Base-by-base conservation (phyloP, 164 flowering plant species). In the Akebia trifoliata region DNA sequence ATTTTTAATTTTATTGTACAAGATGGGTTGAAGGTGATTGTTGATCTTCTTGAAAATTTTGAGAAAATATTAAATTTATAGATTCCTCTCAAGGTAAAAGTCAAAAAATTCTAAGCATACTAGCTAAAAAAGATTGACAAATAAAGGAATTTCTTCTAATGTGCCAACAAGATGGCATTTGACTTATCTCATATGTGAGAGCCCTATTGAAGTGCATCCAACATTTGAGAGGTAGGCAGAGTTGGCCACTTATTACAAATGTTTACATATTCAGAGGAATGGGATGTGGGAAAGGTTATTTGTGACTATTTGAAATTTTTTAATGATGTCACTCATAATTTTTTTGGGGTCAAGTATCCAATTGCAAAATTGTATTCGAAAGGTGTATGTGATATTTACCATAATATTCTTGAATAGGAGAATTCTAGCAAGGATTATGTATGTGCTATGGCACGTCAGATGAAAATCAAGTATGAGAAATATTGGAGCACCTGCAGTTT, bases 401-500 rank as follows among this genome's bases (percentile, higher is more conserved):
- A 22, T 3, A 14, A 20, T 18, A 49, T 49, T 49, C 32, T 6
- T 7, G n/a, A 29, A 49, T 49, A 35, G 52, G 34, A 26, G 17
- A 15, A 32, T 28, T 26, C 34, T 49, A 20, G 17, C 20, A 32
- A 49, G 14, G 17, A 6, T 5, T 49, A n/a, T 29, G 29, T 49
- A 7, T 9, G 34, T 3, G 53, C 15, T 14, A 49, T 49, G 35
- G 53, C 36, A 17, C 8, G 8, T 7, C n/a, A 29, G 53, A 49
- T 49, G 53, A 29, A 30, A 28, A 21, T 8, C 8, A 17, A 29
- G 10, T 49, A 26, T 29, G 53, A 29, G 6, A 29, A 17, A 15
- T 49, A 26, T 29, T 49, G 53, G 35, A 49, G 22, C 18, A 48
- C 34, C 6, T 28, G 34, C 17, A 48, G 52, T 6, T 48, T 48